Conservation (phyloP, 495 filamentous ascomycete genomes). For the Parathielavia hyrcaniae region DNA sequence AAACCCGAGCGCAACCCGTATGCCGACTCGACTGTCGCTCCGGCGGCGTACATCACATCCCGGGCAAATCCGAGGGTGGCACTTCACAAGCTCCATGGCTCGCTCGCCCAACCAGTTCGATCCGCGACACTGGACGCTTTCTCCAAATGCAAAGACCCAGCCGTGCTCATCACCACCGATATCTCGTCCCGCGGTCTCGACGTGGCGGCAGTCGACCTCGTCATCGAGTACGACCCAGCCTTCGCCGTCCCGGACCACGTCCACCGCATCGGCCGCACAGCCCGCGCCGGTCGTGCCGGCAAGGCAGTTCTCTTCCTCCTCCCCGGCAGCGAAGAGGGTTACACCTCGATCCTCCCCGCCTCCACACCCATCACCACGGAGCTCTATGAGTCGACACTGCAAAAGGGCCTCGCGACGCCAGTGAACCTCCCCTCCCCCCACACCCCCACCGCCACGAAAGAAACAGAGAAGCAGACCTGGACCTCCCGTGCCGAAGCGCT, state of each 20-base stretch:
- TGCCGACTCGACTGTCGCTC: conserved; percentile 39
- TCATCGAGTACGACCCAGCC: conserved; percentile 91
- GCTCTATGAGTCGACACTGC: conserved; percentile 46
- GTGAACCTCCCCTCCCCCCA: conserved; percentile 33
- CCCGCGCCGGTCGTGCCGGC: conserved; percentile 84
- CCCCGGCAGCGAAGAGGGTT: conserved; percentile 85
- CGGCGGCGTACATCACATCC: conserved; percentile 45
- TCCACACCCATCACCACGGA: conserved; percentile 33
- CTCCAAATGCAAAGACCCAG: conserved; percentile 56
- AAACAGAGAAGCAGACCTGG: conserved; percentile 36
- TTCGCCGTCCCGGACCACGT: conserved; percentile 87
- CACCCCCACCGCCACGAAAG: neutral
- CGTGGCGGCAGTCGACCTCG: conserved; percentile 85
- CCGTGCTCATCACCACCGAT: conserved; percentile 85
- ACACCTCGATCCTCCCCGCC: conserved; percentile 63
- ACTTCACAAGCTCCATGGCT: conserved; percentile 86
- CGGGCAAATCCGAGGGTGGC: conserved; percentile 51
- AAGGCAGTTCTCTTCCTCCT: conserved; percentile 82
- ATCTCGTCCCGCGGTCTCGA: conserved; percentile 92
- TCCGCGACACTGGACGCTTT: conserved; percentile 79
- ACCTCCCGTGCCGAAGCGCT: conserved; percentile 42
- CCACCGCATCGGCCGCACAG: conserved; percentile 90
- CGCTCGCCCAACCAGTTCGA: conserved; percentile 79
- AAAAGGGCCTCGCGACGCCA: conserved; percentile 48
- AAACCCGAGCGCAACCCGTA: conserved; percentile 25